Evolutionary conservation across 1,139 yeast species (phyloP).

Genomic region (Trichomonascaceae sp.): DNA sequence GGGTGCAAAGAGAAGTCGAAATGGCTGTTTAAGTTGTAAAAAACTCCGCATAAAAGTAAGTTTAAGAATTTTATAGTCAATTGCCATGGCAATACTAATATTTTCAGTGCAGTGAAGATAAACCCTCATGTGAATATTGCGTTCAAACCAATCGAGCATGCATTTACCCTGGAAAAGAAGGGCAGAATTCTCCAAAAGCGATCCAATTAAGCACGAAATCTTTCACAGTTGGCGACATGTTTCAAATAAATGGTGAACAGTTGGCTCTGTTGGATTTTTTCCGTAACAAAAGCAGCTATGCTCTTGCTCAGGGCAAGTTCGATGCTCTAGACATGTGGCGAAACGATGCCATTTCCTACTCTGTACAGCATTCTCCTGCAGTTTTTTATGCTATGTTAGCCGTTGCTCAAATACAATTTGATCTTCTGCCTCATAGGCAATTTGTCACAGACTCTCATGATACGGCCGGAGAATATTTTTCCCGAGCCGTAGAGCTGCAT

Average conservation of each 20-base stretch:
- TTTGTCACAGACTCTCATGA: not conserved
- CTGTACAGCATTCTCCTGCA: conserved; percentile 4
- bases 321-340: conserved; percentile 4
- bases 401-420: conserved; percentile 2
- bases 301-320: not conserved
- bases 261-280: conserved; percentile 3
- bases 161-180: conserved; percentile 3
- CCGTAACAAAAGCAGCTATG: not conserved
- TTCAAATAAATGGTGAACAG: not conserved
- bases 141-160: conserved; percentile 3
- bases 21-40: conserved; percentile 5
- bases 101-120: conserved; percentile 2
- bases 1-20: conserved; percentile 3
- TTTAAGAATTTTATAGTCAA: not conserved
- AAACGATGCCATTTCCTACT: conserved; percentile 4
- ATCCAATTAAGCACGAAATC: conserved; percentile 1
- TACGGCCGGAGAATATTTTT: not conserved
- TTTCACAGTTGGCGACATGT: conserved; percentile 1
- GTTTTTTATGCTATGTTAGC: conserved; percentile 2
- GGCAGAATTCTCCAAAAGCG: not conserved
- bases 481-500: conserved; percentile 4
- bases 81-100: not conserved
- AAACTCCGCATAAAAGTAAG: conserved; percentile 5
- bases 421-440: not conserved
- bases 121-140: conserved; percentile 6